phyloP scores from a whole-genome alignment of 2,329 filamentous ascomycete genomes.

The Penicillium sp. region DNA sequence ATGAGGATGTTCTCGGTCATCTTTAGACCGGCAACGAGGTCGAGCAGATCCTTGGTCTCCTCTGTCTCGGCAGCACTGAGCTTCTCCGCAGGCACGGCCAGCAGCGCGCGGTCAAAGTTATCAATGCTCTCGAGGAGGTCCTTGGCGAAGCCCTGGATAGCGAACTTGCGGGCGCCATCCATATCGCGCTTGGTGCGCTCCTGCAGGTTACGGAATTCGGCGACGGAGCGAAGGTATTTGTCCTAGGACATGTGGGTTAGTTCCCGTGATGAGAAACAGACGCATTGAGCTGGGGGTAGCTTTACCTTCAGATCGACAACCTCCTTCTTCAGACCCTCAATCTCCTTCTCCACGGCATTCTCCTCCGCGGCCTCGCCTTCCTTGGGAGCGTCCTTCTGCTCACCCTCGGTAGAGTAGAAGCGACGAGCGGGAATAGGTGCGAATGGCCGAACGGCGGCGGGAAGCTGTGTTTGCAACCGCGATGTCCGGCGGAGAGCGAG shows the following conservation, averaged over 20 bases:
- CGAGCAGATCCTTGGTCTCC: slow-evolving; percentile 71
- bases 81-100: slow-evolving; percentile 76
- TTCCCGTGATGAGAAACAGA: background rate
- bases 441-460: slow-evolving; percentile 34
- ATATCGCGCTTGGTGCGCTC: slow-evolving; percentile 91
- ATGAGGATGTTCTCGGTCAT: slow-evolving; percentile 94
- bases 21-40: slow-evolving; percentile 85
- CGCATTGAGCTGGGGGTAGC: background rate
- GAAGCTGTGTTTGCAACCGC: slow-evolving; percentile 37
- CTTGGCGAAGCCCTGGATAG: slow-evolving; percentile 90
- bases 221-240: slow-evolving; percentile 89
- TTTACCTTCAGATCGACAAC: slow-evolving; percentile 82
- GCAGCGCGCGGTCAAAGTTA: slow-evolving; percentile 92
- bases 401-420: slow-evolving; percentile 50
- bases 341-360: background rate
- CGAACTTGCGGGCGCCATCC: slow-evolving; percentile 84
- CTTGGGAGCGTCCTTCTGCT: slow-evolving; percentile 37
- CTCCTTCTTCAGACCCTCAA: slow-evolving; percentile 60
- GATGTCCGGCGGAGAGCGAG: slow-evolving; percentile 39
- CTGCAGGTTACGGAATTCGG: slow-evolving; percentile 97
- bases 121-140: slow-evolving; percentile 95
- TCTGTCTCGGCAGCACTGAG: slow-evolving; percentile 61
- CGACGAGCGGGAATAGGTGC: slow-evolving; percentile 39
- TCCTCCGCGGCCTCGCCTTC: slow-evolving; percentile 50
- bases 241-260: slow-evolving; percentile 63